Evolutionary conservation across 495 filamentous ascomycete species (phyloP), one percentile per base, ranked within the genome.

Genomic region (Penicillium lividum): DNA sequence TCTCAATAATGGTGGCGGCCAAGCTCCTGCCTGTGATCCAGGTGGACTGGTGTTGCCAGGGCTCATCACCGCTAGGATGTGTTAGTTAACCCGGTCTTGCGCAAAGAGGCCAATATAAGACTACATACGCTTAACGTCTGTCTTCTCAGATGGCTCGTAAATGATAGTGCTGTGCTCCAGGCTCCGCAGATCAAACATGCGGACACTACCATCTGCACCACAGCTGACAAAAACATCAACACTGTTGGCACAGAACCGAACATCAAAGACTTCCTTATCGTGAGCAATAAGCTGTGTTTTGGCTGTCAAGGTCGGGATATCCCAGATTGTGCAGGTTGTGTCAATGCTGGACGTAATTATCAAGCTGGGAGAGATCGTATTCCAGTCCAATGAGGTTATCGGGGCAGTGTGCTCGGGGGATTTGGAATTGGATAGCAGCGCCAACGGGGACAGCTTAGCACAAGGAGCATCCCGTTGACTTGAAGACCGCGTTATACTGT

Each of bases 261-360:
- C 94, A 70, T 99, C 94, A 64, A 95, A 99, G 5, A 99, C 94
- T 73, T 99, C 94, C 72, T 97, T 98, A 74, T 99, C 94, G 66
- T 99, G 94, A 27, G 94, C 94, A 72, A 99, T 99, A 13, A 99
- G 76, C 72, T 99, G 94, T 3, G 94, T 99, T 73, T 99, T 99
- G 13, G 94, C 94, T 1, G 94, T 99, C 59, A 99, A 76, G 4
- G 94, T 97, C 3, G 94, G 94, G 30, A 99, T 99, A 66, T 99
- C 94, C 94, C 94, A 99, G 56, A 99, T 98, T n/a, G 94, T 99
- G 75, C 94, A 99, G 1, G 94, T 99, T 0, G 94, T 99, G 69
- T 99, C 94, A 60, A 99, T 99, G 70, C 93, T 97, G 3, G 91
- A 96, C 0, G 94, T 99, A 59, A 99, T 99, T 65, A 99, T 99